Conservation (phyloP, 176 grass and related monocot genomes). For the Aegilops speltoides region DNA sequence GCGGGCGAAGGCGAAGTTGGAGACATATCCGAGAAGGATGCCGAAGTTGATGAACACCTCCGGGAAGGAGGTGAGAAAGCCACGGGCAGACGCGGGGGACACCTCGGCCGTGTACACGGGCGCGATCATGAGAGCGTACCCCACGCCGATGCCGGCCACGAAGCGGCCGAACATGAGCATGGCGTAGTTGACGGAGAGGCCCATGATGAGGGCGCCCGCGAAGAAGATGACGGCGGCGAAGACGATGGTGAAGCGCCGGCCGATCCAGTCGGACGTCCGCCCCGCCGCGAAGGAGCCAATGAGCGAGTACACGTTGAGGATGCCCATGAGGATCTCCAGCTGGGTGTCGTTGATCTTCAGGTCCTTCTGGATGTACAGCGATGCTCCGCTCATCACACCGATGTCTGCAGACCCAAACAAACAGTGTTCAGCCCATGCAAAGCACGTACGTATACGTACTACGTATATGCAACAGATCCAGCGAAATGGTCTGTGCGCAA, state of each 20-base stretch:
- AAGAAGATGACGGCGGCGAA: conserved; percentile 83
- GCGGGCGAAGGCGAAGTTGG: conserved; percentile 64
- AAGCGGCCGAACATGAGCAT: conserved; percentile 89
- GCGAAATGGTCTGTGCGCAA: not conserved
- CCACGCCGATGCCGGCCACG: conserved; percentile 71
- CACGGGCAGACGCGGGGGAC: conserved; percentile 63
- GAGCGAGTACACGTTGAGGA: conserved; percentile 80
- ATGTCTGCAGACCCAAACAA: conserved; percentile 44
- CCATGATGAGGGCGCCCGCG: conserved; percentile 70
- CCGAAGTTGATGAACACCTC: conserved; percentile 94
- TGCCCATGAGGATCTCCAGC: conserved; percentile 70
- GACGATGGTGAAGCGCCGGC: conserved; percentile 74
- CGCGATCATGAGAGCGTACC: conserved; percentile 85
- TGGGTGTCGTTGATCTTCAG: conserved; percentile 41
- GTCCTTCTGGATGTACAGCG: conserved; percentile 59
- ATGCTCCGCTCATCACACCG: conserved; percentile 86
- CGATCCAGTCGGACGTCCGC: conserved; percentile 79
- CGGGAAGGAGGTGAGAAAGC: conserved; percentile 81
- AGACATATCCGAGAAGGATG: conserved; percentile 82
- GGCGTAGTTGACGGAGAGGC: conserved; percentile 58
- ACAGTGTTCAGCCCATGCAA: conserved; percentile 13
- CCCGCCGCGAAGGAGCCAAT: conserved; percentile 76
- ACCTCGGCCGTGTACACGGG: conserved; percentile 85
- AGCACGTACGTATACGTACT: not conserved
- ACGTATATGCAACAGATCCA: not conserved